These are phyloP conservation scores for Globisporangium paroecandrum DNA, from an alignment of 352 stramenopile species.

Conservation along the genomic window DNA sequence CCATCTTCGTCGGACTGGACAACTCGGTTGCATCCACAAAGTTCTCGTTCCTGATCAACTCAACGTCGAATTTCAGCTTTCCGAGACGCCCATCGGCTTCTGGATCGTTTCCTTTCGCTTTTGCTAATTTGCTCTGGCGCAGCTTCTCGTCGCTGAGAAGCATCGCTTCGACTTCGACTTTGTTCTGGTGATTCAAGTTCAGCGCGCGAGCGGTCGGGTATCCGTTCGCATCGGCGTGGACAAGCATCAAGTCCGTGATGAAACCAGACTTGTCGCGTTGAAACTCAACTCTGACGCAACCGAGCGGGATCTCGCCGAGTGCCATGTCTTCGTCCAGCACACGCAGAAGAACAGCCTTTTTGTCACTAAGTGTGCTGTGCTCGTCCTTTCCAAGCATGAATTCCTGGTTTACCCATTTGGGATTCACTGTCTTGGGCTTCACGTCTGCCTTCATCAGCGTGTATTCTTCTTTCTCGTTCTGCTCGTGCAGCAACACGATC, in stretches of 20 bases:
- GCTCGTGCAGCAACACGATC: slow-evolving; percentile 43
- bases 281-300: slow-evolving; percentile 53
- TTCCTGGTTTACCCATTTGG: slow-evolving; percentile 68
- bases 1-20: slow-evolving; percentile 18
- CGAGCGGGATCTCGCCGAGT: slow-evolving; percentile 47
- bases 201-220: slow-evolving; percentile 25
- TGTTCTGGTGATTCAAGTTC: slow-evolving; percentile 35
- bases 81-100: slow-evolving; percentile 45
- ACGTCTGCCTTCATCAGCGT: slow-evolving; percentile 67
- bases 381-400: slow-evolving; percentile 56
- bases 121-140: slow-evolving; percentile 16
- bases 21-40: slow-evolving; percentile 31
- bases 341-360: slow-evolving; percentile 54
- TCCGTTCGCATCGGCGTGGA: slow-evolving; percentile 40
- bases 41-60: slow-evolving; percentile 62
- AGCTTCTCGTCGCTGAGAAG: slow-evolving; percentile 24
- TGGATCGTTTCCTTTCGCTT: slow-evolving; percentile 36
- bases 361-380: slow-evolving; percentile 50
- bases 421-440: slow-evolving; percentile 60
- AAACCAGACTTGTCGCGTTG: slow-evolving; percentile 42
- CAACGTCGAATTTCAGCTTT: slow-evolving; percentile 45
- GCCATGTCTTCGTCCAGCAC: slow-evolving; percentile 52
- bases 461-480: slow-evolving; percentile 43
- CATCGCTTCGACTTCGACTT: slow-evolving; percentile 48
- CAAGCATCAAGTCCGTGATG: slow-evolving; percentile 47